Base-by-base conservation (phyloP, 495 filamentous ascomycete species). In the Parathielavia hyrcaniae region DNA sequence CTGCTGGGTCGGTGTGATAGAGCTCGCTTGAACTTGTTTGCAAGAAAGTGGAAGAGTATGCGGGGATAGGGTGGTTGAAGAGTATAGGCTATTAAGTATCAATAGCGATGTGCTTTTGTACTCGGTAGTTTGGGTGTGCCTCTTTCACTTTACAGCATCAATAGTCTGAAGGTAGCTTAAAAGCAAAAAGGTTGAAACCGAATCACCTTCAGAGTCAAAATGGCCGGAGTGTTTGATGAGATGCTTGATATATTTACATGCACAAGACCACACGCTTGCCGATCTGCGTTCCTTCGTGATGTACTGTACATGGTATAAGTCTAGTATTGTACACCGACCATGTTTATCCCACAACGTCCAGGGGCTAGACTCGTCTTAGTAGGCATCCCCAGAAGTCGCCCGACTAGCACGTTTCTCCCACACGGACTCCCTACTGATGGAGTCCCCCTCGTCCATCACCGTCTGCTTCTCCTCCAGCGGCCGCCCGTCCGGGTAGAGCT, bases 401-500 rank as follows among this genome's bases (percentile, higher is more conserved):
- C 39, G 39, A 17, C 13, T 17, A 8, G 22, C 35, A 20, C 12
- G 35, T 0, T 30, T 30, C 6, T 30, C 26, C 26, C 36, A 13
- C n/a, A 4, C 36, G 5, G 19, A 23, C 39, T 35, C 32, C 30
- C 34, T 43, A 11, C 34, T 43, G 6, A 57, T 38, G 35, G 22
- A 5, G 19, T 49, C 35, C 23, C 44, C 44, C 11, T 26, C 45
- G 9, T 46, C 46, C 44, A 38, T 11, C 10, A 38, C 36, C 20
- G 14, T 39, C 35, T 50, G 35, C 26, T 62, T 58, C 47, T 63
- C 46, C 57, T 62, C 51, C 44, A 44, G 40, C 39, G 45, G 20
- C n/a, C 32, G 43, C 11, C 59, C 50, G 10, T 62, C 10, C 1
- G 55, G 55, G 10, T 68, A 62, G 7, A 61, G 44, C 36, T 62